Conservation (phyloP, 2,329 filamentous ascomycete genomes). For the Fusarium hainanense region DNA sequence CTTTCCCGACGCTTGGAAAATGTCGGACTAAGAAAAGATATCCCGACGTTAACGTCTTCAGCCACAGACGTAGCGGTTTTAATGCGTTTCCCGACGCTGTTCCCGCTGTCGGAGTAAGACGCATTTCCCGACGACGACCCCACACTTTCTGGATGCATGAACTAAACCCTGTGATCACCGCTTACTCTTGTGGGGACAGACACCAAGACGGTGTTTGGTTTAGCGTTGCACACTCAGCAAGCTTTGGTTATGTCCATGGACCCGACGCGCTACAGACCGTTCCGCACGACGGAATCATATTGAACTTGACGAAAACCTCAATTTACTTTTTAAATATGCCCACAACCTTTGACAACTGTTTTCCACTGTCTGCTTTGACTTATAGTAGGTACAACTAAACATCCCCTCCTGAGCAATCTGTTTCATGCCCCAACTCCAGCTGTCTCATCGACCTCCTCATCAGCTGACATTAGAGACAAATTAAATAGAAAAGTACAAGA, state of each 20-base stretch:
- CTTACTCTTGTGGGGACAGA: neutral
- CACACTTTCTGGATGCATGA: neutral
- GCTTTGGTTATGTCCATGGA: too few species aligned
- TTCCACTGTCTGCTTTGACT: neutral
- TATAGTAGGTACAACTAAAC: too few species aligned
- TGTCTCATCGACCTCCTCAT: too few species aligned
- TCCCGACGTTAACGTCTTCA: neutral
- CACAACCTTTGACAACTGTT: neutral
- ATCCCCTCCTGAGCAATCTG: too few species aligned
- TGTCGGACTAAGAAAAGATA: neutral
- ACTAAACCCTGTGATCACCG: neutral
- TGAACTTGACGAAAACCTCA: neutral
- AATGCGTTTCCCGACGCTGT: slow-evolving; percentile 2
- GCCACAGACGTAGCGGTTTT: neutral
- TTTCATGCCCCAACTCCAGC: too few species aligned
- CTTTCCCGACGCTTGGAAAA: neutral
- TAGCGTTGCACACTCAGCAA: neutral
- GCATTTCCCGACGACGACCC: neutral
- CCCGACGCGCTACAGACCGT: neutral
- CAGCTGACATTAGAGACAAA: too few species aligned
- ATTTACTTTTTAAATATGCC: neutral
- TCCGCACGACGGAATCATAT: neutral
- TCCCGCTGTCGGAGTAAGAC: neutral
- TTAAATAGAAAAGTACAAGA: rapidly evolving
- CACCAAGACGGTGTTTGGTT: neutral